A percentile compares a stretch with the other conserved stretches of the same genome.
phyloP scores from a whole-genome alignment of 345 rosid genomes.

The Crucihimalaya himalaica region DNA sequence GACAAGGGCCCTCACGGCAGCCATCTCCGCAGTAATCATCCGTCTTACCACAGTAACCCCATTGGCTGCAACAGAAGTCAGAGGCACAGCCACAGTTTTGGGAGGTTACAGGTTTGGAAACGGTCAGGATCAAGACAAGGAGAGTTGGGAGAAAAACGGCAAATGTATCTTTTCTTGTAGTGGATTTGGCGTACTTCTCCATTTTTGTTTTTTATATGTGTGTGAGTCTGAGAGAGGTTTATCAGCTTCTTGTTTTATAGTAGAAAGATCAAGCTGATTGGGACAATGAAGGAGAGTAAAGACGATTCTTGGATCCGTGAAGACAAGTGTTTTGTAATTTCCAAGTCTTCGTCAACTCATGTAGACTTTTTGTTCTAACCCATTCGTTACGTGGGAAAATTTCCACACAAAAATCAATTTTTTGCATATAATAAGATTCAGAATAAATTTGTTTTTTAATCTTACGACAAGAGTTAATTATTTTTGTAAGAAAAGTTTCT shows the following conservation, averaged over 20 bases:
- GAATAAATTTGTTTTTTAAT: too few species aligned
- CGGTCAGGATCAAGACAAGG: slow-evolving; percentile 19
- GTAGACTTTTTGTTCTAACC: slow-evolving; percentile 17
- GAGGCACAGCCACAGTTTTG: slow-evolving; percentile 48
- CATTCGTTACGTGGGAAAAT: slow-evolving; percentile 1
- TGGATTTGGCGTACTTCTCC: slow-evolving; percentile 24
- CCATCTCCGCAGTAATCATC: slow-evolving; percentile 48
- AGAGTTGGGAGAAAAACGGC: slow-evolving; percentile 14
- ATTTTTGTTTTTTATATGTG: slow-evolving; percentile 8
- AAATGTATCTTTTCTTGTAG: background rate
- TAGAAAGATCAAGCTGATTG: background rate
- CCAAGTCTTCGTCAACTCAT: slow-evolving; percentile 24
- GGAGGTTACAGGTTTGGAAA: slow-evolving; percentile 20
- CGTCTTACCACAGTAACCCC: slow-evolving; percentile 46
- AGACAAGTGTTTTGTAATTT: slow-evolving; percentile 9
- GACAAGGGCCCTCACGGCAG: slow-evolving; percentile 61
- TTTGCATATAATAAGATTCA: background rate
- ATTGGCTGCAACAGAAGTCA: slow-evolving; percentile 47
- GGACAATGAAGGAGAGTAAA: background rate
- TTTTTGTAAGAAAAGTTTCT: too few species aligned
- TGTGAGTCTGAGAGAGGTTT: background rate
- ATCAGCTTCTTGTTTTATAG: slow-evolving; percentile 22
- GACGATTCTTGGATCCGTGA: slow-evolving; percentile 19
- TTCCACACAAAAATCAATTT: slow-evolving; percentile 3
- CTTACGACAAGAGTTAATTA: too few species aligned